Evolutionary conservation across 129 eudicot genomes (phyloP).

Genomic region (Flaveria linearis): DNA sequence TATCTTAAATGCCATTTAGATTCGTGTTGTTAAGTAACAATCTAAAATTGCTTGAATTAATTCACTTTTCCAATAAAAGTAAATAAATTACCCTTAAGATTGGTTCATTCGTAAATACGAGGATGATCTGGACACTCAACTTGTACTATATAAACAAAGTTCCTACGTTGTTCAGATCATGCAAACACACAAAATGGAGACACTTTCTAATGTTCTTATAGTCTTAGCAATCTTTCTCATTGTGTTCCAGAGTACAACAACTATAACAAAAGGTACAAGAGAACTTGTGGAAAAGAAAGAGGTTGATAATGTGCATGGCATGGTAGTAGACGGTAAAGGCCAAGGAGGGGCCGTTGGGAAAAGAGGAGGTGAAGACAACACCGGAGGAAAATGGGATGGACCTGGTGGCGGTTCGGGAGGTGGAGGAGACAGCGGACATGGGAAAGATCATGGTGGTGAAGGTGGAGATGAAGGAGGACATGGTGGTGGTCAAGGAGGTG

Average conservation of each 20-base stretch:
- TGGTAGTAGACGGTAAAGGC: neutral
- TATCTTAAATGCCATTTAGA: neutral
- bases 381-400: neutral
- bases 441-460: conserved; percentile 22
- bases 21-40: conserved; percentile 7
- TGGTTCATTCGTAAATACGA: conserved; percentile 1
- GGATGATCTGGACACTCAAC: neutral
- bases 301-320: neutral
- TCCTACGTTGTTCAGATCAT: conserved; percentile 26
- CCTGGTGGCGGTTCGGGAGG: neutral
- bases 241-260: conserved; percentile 13
- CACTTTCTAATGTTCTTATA: conserved; percentile 20
- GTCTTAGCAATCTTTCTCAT: conserved; percentile 23
- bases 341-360: neutral
- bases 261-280: neutral
- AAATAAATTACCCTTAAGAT: conserved; percentile 21
- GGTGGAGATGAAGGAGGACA: neutral
- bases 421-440: conserved; percentile 1
- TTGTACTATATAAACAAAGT: conserved; percentile 27
- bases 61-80: conserved; percentile 6
- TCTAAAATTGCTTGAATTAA: neutral
- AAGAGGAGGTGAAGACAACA: neutral
- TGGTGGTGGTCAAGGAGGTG: neutral
- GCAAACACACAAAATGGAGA: conserved; percentile 32
- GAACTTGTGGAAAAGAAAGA: conserved; percentile 13